Evolutionary conservation across 225 moss, liverwort and hornwort species (phyloP).

Genomic region (Polytrichum commune): DNA sequence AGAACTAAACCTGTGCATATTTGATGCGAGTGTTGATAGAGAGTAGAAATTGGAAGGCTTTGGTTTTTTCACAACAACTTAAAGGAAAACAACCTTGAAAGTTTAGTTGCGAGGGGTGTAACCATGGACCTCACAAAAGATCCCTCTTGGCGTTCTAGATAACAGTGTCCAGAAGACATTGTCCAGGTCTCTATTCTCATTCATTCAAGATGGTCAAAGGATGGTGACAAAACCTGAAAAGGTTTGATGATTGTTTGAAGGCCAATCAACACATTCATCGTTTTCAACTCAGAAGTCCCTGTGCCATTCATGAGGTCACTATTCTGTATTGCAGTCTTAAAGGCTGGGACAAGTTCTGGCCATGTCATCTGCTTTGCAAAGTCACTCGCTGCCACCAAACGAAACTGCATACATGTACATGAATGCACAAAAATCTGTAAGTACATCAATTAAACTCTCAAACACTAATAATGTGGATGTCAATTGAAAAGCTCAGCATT

Average conservation of each 20-base stretch:
- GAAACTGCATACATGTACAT: constrained; percentile 70
- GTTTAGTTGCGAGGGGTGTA: too few relatives aligned
- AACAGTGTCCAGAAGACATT: too few relatives aligned
- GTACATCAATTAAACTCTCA: not conserved
- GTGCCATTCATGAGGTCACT: constrained; percentile 81
- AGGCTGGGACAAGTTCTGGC: constrained; percentile 86
- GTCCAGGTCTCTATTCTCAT: not conserved
- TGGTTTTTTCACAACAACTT: too few relatives aligned
- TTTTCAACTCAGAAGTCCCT: constrained; percentile 66
- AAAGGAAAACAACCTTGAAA: too few relatives aligned
- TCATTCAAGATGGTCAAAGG: not conserved
- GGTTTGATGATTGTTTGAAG: constrained; percentile 90
- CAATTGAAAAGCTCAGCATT: too few relatives aligned
- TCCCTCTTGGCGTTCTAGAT: too few relatives aligned
- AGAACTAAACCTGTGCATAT: too few relatives aligned
- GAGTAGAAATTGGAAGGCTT: too few relatives aligned
- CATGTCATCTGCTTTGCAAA: constrained; percentile 79
- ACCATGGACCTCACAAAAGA: too few relatives aligned
- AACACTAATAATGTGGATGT: too few relatives aligned
- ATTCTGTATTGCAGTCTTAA: constrained; percentile 78
- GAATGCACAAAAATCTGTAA: constrained; percentile 4
- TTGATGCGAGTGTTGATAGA: too few relatives aligned
- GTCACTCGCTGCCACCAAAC: constrained; percentile 80
- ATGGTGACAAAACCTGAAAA: constrained; percentile 60
- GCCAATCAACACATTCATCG: constrained; percentile 82